A percentile compares a stretch with the other conserved stretches of the same genome.
phyloP scores from a whole-genome alignment of 1,284 basidiomycete genomes.

The Marasmius fiardii region DNA sequence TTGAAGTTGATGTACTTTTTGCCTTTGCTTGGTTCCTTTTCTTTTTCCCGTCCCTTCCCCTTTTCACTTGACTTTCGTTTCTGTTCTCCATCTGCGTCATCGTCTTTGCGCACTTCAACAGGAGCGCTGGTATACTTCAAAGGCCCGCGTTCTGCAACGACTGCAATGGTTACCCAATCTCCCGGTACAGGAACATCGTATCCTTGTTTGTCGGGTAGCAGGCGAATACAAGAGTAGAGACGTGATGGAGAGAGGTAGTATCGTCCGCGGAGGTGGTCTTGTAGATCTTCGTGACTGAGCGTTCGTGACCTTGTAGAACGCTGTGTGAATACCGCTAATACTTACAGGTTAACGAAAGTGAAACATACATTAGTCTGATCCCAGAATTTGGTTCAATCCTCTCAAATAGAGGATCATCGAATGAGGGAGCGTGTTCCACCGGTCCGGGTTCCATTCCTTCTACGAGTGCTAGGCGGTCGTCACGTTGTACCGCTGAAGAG shows the following conservation, averaged over 20 bases:
- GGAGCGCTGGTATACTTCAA: conserved; percentile 67
- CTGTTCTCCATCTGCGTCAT: conserved; percentile 32
- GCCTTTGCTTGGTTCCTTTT: conserved; percentile 42
- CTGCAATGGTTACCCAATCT: conserved; percentile 90
- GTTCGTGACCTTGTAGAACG: conserved; percentile 58
- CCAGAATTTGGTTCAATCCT: conserved; percentile 85
- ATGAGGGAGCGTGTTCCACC: conserved; percentile 58
- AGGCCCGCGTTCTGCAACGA: conserved; percentile 81
- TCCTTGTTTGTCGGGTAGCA: conserved; percentile 73
- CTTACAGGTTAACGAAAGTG: conserved; percentile 6
- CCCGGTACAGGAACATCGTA: conserved; percentile 90
- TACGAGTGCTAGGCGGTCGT: conserved; percentile 68
- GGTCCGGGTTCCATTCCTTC: conserved; percentile 79
- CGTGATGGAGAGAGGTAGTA: conserved; percentile 86
- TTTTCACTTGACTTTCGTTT: conserved; percentile 34
- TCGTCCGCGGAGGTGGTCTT: conserved; percentile 80
- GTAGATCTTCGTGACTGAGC: conserved; percentile 73
- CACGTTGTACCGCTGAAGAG: conserved; percentile 36
- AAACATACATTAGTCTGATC: conserved; percentile 75
- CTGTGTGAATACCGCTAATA: conserved; percentile 1
- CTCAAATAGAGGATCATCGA: conserved; percentile 72
- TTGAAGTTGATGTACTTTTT: conserved; percentile 88
- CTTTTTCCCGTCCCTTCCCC: conserved; percentile 27
- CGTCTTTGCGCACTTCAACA: conserved; percentile 48
- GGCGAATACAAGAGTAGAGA: conserved; percentile 82